A percentile compares a stretch with the other conserved stretches of the same genome.
Conservation (phyloP, 371 early-diverging fungal genomes). For the Circinella minor region DNA sequence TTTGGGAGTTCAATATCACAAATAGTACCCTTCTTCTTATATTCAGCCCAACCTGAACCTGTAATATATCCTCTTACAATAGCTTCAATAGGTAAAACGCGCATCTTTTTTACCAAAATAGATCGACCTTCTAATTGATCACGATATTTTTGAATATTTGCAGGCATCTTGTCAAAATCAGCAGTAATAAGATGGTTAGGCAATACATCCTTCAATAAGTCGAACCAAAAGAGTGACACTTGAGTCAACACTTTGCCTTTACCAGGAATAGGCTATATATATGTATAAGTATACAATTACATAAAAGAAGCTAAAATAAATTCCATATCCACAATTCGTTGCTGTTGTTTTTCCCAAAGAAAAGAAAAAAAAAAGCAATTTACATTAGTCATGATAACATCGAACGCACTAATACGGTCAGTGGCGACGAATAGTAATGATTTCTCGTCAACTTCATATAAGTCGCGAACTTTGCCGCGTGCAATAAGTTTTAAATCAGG, state of each 20-base stretch:
- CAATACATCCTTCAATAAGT: constrained; percentile 79
- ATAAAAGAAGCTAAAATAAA: too few relatives aligned
- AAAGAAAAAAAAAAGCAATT: constrained; percentile 25
- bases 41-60: constrained; percentile 96
- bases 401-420: constrained; percentile 96
- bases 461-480: constrained; percentile 96
- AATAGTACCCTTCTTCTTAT: constrained; percentile 89
- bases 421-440: constrained; percentile 95
- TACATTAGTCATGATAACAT: constrained; percentile 97
- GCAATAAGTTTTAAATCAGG: constrained; percentile 94
- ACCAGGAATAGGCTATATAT: constrained; percentile 81
- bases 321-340: too few relatives aligned
- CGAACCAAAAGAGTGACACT: constrained; percentile 95
- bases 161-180: constrained; percentile 93
- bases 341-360: neutral
- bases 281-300: neutral
- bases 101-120: constrained; percentile 90
- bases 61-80: constrained; percentile 98
- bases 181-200: constrained; percentile 95
- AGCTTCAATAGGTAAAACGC: constrained; percentile 96
- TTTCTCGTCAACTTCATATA: constrained; percentile 90
- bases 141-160: constrained; percentile 80
- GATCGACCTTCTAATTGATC: constrained; percentile 88
- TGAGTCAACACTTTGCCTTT: constrained; percentile 97
- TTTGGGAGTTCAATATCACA: constrained; percentile 88